Base-by-base conservation (phyloP, 495 filamentous ascomycete species). In the Cercophora sp. region DNA sequence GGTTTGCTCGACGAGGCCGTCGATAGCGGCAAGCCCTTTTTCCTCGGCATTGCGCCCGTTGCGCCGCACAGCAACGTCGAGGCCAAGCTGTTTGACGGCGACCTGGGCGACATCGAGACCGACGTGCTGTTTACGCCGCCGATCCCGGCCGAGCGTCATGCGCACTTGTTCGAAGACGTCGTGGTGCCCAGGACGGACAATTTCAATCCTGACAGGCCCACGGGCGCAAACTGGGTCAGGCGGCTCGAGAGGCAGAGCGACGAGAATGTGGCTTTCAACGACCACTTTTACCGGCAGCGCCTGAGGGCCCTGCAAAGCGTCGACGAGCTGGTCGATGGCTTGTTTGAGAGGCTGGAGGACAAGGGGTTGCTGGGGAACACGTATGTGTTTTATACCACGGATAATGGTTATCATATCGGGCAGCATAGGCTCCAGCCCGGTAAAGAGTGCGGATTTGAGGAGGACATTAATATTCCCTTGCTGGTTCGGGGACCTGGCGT, bases 371-470 rank as follows among this genome's bases (percentile, higher is more conserved):
- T 87, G 6, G 82, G 87, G 9, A 80, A 86, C 54, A 89, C 85
- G 0, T 88, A 82, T 52, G 76, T 90, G 39, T 74, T 90, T 44
- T 88, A 85, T 61, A 84, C 84, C 1, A 83, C 80, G 0, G 86
- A 89, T 56, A 89, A 90, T 55, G 86, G 86, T 0, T 89, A 84
- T 63, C 84, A 88, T 55, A 85, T 89, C 46, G 80, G 84, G 20
- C 86, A 89, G 55, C 86, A 90, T 60, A 76, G 86, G 4, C 58
- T 88, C 25, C 81, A 82, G 9, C 85, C 86, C 1, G 86, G 85
- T 2, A 90, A 90, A 66, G 76, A 81, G 26, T 84, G 80, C 48
- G 83, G 83, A 1, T 89, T 80, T 46, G 84, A 88, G 55, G 84
- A 87, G 61, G 86, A 90, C 58, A 84, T 88, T 54, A 83, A 86